These are phyloP conservation scores for Fusarium domesticum DNA, from an alignment of 2,329 filamentous ascomycete species.

Conservation along the genomic window DNA sequence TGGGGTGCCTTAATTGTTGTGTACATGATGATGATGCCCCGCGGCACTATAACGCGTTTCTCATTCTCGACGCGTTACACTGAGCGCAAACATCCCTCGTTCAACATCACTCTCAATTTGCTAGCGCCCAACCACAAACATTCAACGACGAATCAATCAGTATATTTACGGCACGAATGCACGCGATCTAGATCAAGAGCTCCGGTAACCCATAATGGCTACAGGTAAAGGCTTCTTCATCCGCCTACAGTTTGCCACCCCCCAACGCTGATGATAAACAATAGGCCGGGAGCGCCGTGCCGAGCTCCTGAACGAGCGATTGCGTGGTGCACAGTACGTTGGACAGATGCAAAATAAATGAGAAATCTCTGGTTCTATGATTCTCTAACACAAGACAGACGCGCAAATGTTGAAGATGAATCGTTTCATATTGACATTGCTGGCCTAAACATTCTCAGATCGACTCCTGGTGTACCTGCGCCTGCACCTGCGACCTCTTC, in stretches of 20 bases:
- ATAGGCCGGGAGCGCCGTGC: slow-evolving; percentile 50
- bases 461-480: slow-evolving; percentile 20
- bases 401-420: slow-evolving; percentile 57
- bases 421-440: slow-evolving; percentile 56
- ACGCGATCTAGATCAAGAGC: background rate
- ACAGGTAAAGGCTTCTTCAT: slow-evolving; percentile 28
- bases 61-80: slow-evolving; percentile 21
- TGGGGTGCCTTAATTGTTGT: background rate
- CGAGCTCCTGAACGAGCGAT: slow-evolving; percentile 61
- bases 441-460: slow-evolving; percentile 35
- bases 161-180: background rate
- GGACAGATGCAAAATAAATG: rapidly evolving
- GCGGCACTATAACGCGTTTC: slow-evolving; percentile 26
- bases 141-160: background rate
- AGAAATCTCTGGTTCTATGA: background rate
- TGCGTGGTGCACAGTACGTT: slow-evolving; percentile 61
- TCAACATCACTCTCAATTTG: slow-evolving; percentile 15
- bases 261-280: slow-evolving; percentile 6
- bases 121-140: background rate
- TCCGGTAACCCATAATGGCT: slow-evolving; percentile 31
- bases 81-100: slow-evolving; percentile 22
- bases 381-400: slow-evolving; percentile 33
- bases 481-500: slow-evolving; percentile 22
- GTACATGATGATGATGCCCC: slow-evolving; percentile 17
- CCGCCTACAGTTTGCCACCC: too few relatives aligned